A percentile compares a stretch with the other conserved stretches of the same genome.
phyloP scores from a whole-genome alignment of 148 eudicot genomes.

The Drosera capensis region DNA sequence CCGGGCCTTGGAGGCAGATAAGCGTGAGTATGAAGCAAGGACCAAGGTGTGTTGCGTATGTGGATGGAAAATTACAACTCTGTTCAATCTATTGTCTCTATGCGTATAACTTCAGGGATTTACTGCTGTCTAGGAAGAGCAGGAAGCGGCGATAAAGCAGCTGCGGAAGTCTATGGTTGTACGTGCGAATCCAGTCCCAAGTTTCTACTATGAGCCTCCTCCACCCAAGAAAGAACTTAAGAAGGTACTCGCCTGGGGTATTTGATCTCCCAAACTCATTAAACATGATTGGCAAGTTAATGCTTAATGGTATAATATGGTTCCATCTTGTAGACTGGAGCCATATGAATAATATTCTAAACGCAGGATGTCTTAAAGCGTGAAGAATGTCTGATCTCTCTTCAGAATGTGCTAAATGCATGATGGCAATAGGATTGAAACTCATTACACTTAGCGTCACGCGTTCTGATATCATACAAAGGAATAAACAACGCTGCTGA shows the following conservation, averaged over 20 bases:
- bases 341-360: no score
- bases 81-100: background rate
- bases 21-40: constrained; percentile 58
- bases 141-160: constrained; percentile 8
- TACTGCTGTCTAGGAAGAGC: constrained; percentile 9
- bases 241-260: constrained; percentile 30
- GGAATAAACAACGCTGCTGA: no score
- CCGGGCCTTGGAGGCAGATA: constrained; percentile 78
- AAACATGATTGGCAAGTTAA: no score
- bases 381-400: no score
- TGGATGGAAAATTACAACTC: background rate
- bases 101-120: constrained; percentile 4
- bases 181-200: constrained; percentile 19
- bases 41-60: constrained; percentile 40
- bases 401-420: no score
- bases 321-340: no score
- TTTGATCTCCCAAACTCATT: background rate
- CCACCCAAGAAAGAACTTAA: constrained; percentile 71
- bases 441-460: no score
- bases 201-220: constrained; percentile 77
- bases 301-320: no score
- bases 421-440: no score
- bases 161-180: constrained; percentile 7
- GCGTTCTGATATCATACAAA: no score
- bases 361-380: no score